Evolutionary conservation across 2,329 filamentous ascomycete species (phyloP), one percentile per base, ranked within the genome.

Genomic region (Tolypocladium ovalisporum): DNA sequence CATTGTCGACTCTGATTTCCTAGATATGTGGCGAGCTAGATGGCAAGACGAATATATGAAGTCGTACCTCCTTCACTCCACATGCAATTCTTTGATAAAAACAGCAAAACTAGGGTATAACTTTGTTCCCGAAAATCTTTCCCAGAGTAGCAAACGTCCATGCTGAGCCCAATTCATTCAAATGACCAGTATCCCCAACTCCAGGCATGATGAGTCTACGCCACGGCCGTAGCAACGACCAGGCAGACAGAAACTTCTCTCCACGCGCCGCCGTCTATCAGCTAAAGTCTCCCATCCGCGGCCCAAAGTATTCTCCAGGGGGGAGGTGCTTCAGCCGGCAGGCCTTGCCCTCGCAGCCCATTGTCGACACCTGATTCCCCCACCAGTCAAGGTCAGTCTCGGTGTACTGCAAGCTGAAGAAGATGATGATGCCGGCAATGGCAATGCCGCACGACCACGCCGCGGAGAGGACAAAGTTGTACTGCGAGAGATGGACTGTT

Each of bases 391-490:
- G 63, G 29, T 72, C 64, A 4, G 72, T 66, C 6, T 70, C 70
- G n/a, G 71, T 70, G 61, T 73, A 77, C 61, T 79, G 73, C 19
- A 81, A 66, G 17, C 74, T 70, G 62, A 82, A 82, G 71, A 82
- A 80, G 60, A 82, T 79, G 62, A 82, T 68, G 60, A 82, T 74
- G 55, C 71, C 78, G 0, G 77, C 68, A 52, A 82, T 74, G 56
- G 79, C 78, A 44, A 81, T 75, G 35, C 74, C 78, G 29, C 74
- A 75, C 24, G 73, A 77, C 66, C 79, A 77, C 17, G 78, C 73
- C 19, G 79, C 77, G 9, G 79, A 79, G 29, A 80, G 70, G 49
- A 80, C 77, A 63, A 79, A 81, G 63, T 79, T 80, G 67, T 81
- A 81, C 73, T 77, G 34, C 0, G 10, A 6, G 44, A 15, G 1